Evolutionary conservation across 2,329 filamentous ascomycete species (phyloP).

Genomic region (Pyrenophora graminea): DNA sequence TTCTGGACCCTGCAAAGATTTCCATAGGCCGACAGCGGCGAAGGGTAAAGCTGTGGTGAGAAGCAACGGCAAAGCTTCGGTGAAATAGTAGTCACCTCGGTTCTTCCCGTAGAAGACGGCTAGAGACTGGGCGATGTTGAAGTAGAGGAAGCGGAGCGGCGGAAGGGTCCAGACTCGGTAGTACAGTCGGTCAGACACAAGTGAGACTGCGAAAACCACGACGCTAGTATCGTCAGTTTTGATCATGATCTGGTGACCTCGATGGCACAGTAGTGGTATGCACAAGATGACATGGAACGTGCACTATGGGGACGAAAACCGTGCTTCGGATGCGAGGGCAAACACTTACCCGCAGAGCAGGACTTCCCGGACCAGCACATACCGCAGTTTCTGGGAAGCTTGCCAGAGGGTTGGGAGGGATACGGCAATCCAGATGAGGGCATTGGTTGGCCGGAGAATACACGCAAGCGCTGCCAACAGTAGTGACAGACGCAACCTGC

Average conservation of each 20-base stretch:
- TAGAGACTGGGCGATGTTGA: constrained; percentile 86
- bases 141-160: constrained; percentile 81
- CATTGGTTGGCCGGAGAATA: constrained; percentile 85
- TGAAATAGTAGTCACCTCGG: constrained; percentile 89
- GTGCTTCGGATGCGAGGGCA: constrained; percentile 18
- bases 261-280: constrained; percentile 7
- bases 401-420: constrained; percentile 58
- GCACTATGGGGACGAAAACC: constrained; percentile 8
- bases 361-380: constrained; percentile 65
- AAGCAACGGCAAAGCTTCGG: constrained; percentile 85
- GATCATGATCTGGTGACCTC: constrained; percentile 17
- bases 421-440: constrained; percentile 79
- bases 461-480: constrained; percentile 79
- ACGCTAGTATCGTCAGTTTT: constrained; percentile 48
- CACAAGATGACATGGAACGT: constrained; percentile 7
- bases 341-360: constrained; percentile 60
- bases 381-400: constrained; percentile 51
- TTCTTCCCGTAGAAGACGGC: constrained; percentile 93
- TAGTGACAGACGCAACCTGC: constrained; percentile 60
- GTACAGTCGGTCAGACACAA: constrained; percentile 73
- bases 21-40: constrained; percentile 65
- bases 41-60: constrained; percentile 85
- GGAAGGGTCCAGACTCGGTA: constrained; percentile 89
- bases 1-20: constrained; percentile 31
- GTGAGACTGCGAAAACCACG: constrained; percentile 65